Base-by-base conservation (phyloP, 2,329 filamentous ascomycete genomes). In the Paecilomyces niveus region DNA sequence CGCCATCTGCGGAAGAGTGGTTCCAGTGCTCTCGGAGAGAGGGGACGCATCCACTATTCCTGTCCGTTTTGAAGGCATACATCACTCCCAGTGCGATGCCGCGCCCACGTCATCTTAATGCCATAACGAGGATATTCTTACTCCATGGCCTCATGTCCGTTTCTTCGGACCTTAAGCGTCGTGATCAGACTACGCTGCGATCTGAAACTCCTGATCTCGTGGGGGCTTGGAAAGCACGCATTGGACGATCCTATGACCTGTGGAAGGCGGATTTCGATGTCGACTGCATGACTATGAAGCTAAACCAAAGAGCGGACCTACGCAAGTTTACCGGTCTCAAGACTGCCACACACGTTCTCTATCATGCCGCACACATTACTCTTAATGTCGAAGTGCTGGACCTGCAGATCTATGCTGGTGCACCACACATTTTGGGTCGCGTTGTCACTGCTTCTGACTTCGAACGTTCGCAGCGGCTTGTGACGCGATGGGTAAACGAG, bases 111-210 rank as follows among this genome's bases (percentile, higher is more conserved):
- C 63, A 71, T 11, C 65, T 86, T 0, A 85, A 84, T 59, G 76
- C 76, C 0, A 65, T 86, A 0, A 83, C 83, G 0, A 74, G 83
- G 0, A 70, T 83, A 0, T 70, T 87, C 0, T 68, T 87, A 0
- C 72, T 87, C 0, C 84, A 87, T 54, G 85, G 84, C 0, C 70
- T 87, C 0, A 86, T 87, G 83, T 85, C 83, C 0, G 77, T 87
- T 2, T 79, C 80, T 1, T 85, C 84, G 77, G 84, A 87, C 59
- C 81, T 87, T 74, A 81, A 83, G 55, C 75, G 85, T 1, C 75
- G 85, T 6, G 85, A 87, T 57, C 84, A 87, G 64, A 86, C 84
- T 0, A 81, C 82, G 0, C 76, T 87, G 0, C 81, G 82, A 72
- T 77, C 66, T 7, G 67, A 67, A 31, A 66, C 64, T 0, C 72